phyloP scores from a whole-genome alignment of 148 eudicot species.

The Amaranthus hypochondriacus region DNA sequence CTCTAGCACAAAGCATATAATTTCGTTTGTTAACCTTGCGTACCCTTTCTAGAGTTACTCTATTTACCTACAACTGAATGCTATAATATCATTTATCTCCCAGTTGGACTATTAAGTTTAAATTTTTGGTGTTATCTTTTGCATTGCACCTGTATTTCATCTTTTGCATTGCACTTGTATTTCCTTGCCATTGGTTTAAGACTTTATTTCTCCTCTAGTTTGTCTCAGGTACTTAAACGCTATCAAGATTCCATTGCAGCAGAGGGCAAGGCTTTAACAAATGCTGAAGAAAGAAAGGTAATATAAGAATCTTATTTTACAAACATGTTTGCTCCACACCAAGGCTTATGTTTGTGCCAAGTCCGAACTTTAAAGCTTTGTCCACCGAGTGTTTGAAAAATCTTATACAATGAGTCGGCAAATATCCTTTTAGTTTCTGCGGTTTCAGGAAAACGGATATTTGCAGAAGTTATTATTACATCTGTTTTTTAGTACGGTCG shows the following conservation, averaged over 20 bases:
- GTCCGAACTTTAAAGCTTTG: neutral
- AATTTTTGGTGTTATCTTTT: neutral
- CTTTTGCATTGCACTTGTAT: too few relatives aligned
- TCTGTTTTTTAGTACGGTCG: too few relatives aligned
- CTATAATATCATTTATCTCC: neutral
- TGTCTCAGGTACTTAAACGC: constrained; percentile 28
- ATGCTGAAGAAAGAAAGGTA: constrained; percentile 17
- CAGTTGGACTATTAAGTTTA: neutral
- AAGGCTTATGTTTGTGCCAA: neutral
- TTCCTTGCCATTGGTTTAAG: neutral
- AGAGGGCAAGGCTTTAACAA: constrained; percentile 15
- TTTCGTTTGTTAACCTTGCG: neutral
- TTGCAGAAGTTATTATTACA: too few relatives aligned
- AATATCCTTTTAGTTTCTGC: too few relatives aligned
- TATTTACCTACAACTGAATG: neutral
- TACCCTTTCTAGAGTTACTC: too few relatives aligned
- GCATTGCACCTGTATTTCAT: neutral
- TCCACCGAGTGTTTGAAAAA: too few relatives aligned
- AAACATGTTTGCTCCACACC: neutral
- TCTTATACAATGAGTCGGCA: too few relatives aligned
- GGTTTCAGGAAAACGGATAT: too few relatives aligned
- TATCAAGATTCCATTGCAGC: constrained; percentile 16
- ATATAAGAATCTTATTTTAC: neutral
- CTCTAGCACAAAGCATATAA: neutral
- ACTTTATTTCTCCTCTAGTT: constrained; percentile 11